Evolutionary conservation across 1,139 yeast genomes (phyloP), one percentile per base, ranked within the genome.

Genomic region (Kurtzmaniella quercitrusa): DNA sequence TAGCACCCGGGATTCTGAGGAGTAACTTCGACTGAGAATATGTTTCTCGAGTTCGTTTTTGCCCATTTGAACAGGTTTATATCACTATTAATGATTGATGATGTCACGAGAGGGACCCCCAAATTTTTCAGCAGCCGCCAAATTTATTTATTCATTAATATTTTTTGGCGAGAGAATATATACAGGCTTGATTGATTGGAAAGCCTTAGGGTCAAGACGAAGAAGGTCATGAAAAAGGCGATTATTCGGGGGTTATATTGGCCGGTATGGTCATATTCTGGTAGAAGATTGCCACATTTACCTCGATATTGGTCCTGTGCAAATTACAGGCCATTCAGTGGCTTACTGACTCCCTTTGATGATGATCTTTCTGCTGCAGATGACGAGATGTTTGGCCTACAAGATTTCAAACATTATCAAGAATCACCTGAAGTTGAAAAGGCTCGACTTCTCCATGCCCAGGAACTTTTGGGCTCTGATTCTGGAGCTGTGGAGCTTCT

Each of bases 11-110:
- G 59, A 73, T 57, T 56, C 55, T 5, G 68, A 66, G 38, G 60
- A 66, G 50, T 73, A 72, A 54, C 82, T 71, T 45, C 86, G 62
- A 1, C 80, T 63, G 16, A 85, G 68, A 17, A 85, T 63, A 21
- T 64, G 66, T 44, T 62, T 70, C 56, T 83, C 90, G n/a, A 81
- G 61, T 39, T 67, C 62, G 43, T 68, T 67, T 33, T 63, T 59
- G 38, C 68, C 55, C 38, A 36, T 36, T 12, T 14, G 12, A 15
- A 17, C 39, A 7, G 33, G 33, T 27, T 3, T 10, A n/a, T 27
- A 7, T 10, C 4, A n/a, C 12, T n/a, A 11, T 10, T 23, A 4
- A 12, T 27, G 14, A n/a, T 12, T 7, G 14, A n/a, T 27, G 31
- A 27, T 27, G 31, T 7, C 25, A 23, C 25, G 25, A 23, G 25